These are phyloP conservation scores for Thecaphora frezii DNA, from an alignment of 1,284 basidiomycete genomes.

Conservation along the genomic window DNA sequence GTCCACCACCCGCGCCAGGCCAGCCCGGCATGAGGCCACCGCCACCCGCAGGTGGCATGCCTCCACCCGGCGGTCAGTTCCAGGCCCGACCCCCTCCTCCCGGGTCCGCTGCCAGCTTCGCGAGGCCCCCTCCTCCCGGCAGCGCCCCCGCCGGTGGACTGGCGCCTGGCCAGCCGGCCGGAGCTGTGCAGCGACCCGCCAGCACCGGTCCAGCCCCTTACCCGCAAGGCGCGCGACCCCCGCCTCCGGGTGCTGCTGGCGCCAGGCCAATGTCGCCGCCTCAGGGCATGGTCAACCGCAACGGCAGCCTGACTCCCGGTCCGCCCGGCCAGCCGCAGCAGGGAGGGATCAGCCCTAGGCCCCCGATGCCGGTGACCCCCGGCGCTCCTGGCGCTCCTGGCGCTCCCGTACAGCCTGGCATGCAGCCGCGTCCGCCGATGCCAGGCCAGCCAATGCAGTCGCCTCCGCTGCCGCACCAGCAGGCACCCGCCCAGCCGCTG, in stretches of 20 bases:
- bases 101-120: neutral
- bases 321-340: conserved; percentile 5
- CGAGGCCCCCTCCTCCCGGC: neutral
- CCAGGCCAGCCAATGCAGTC: conserved; percentile 3
- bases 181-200: neutral
- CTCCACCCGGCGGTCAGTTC: neutral
- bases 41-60: neutral
- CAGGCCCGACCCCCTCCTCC: neutral
- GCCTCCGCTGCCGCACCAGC: neutral
- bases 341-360: conserved; percentile 26
- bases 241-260: too few relatives aligned
- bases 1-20: neutral
- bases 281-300: neutral
- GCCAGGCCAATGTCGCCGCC: neutral
- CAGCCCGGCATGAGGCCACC: neutral
- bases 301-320: neutral
- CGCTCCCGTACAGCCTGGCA: conserved; percentile 11
- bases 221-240: neutral
- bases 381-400: conserved; percentile 11
- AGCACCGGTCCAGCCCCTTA: neutral
- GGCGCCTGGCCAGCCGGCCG: neutral
- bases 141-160: neutral
- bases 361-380: conserved; percentile 8
- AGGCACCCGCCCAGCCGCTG: neutral
- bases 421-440: conserved; percentile 1